Percentiles rank a stretch among this genome's conserved stretches.
These are phyloP conservation scores for Medicago truncatula DNA, from an alignment of 306 rosid genomes.

Conservation along the genomic window DNA sequence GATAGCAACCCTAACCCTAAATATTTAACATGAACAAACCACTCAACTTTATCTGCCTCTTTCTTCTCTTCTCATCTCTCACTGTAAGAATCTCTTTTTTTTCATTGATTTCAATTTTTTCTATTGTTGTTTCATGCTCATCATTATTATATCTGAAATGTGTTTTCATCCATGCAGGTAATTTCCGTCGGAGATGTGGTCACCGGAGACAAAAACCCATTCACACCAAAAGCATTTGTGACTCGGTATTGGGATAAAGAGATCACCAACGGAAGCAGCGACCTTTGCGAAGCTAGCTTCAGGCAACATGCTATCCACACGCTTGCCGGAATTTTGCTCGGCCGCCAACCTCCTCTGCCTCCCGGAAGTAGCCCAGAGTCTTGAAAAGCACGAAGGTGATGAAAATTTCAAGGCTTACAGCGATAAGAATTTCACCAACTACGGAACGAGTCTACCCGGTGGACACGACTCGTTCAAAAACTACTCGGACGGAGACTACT, in stretches of 20 bases:
- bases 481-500: slow-evolving; percentile 68
- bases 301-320: slow-evolving; percentile 55
- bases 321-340: slow-evolving; percentile 78
- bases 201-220: slow-evolving; percentile 61
- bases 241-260: slow-evolving; percentile 89
- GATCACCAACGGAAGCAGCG: slow-evolving; percentile 77
- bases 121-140: neutral
- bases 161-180: slow-evolving; percentile 72
- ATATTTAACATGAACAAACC: slow-evolving; percentile 47
- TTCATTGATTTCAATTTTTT: slow-evolving; percentile 8
- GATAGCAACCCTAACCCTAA: too few relatives aligned
- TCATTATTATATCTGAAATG: slow-evolving; percentile 9
- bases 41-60: slow-evolving; percentile 50
- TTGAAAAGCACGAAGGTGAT: slow-evolving; percentile 74
- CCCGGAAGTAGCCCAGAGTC: slow-evolving; percentile 58
- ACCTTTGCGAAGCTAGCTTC: slow-evolving; percentile 68
- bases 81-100: slow-evolving; percentile 58
- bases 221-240: slow-evolving; percentile 72
- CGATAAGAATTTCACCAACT: slow-evolving; percentile 76
- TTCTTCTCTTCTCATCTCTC: slow-evolving; percentile 66
- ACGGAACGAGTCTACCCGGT: slow-evolving; percentile 74
- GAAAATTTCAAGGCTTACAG: slow-evolving; percentile 58
- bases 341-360: slow-evolving; percentile 83
- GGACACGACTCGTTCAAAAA: slow-evolving; percentile 77
- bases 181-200: slow-evolving; percentile 36